A percentile compares a stretch with the other conserved stretches of the same genome.
Conservation (phyloP, 768 basidiomycete species). For the Suillus cothurnatus region DNA sequence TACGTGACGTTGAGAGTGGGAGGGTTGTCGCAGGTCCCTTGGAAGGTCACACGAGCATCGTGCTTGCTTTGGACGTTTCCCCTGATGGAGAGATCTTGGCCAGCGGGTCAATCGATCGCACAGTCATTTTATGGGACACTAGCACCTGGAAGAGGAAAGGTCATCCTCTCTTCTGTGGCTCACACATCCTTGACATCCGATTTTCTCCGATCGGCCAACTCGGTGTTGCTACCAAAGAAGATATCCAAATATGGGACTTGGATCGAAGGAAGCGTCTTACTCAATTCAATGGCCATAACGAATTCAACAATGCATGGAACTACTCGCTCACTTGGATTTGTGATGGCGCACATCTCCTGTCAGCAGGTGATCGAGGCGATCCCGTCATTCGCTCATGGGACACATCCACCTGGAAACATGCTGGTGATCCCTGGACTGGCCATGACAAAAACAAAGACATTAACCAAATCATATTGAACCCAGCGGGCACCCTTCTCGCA, state of each 20-base stretch:
- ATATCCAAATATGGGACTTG: neutral
- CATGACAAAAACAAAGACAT: neutral
- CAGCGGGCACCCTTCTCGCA: neutral
- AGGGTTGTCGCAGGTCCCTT: neutral
- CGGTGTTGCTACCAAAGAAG: neutral
- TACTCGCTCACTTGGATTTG: neutral
- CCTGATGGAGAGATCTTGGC: neutral
- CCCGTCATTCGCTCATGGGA: neutral
- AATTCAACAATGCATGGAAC: neutral
- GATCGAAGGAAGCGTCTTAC: neutral
- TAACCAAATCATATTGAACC: neutral
- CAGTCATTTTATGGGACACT: neutral
- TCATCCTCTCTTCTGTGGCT: neutral
- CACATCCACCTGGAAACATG: neutral
- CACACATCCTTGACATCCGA: neutral
- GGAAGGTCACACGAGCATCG: neutral
- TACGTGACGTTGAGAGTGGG: neutral
- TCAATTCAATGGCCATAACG: neutral
- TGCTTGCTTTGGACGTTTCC: neutral
- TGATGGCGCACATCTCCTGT: neutral
- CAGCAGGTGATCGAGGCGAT: neutral
- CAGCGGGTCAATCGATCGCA: neutral
- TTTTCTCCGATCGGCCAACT: neutral
- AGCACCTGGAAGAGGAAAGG: neutral
- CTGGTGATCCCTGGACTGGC: neutral